Base-by-base conservation (phyloP, 2,329 filamentous ascomycete species). In the Phialophora expanda region DNA sequence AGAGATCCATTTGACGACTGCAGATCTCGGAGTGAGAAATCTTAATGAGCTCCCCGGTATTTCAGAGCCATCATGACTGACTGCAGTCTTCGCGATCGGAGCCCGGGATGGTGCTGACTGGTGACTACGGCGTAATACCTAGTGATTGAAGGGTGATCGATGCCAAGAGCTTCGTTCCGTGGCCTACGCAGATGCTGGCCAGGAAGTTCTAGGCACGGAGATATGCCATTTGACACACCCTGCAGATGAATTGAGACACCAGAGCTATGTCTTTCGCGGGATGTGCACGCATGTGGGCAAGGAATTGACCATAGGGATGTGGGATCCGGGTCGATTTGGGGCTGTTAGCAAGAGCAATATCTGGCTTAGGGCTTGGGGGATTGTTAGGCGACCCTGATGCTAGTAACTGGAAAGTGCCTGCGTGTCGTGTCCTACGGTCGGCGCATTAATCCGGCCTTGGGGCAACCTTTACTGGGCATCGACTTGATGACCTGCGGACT, bases 381-480 rank as follows among this genome's bases (percentile, higher is more conserved):
- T 3, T 5, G 26, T 55, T 55, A 55, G 53, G 53, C 53, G 24
- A 20, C 53, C 53, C 12, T 55, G 28, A 34, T 28, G 24, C 53
- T n/a, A n/a, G n/a, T n/a, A 30, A 11, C 28, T 55, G 53, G 53
- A 34, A 55, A 38, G 58, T 38, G 58, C 48, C 56, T 53, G 44
- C 57, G 28, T 38, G 41, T n/a, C 17, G 8, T 60, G 46, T 59
- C 53, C 53, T 55, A 30, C 24, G 3, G 4, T 22, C 53, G 17
- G 28, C 53, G 11, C 20, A 55, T 2, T 17, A 44, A 44, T 44
- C 38, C 38, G 38, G 38, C 38, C 38, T 6, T 44, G 38, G 38
- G 17, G 24, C 24, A 24, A 34, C 14, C 9, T 12, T 9, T 22
- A 8, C 24, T 51, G 48, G 48, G 22, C 48, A 26, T 24, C 48